Evolutionary conservation across 164 flowering plant species (phyloP).

Genomic region (Aristolochia californica): DNA sequence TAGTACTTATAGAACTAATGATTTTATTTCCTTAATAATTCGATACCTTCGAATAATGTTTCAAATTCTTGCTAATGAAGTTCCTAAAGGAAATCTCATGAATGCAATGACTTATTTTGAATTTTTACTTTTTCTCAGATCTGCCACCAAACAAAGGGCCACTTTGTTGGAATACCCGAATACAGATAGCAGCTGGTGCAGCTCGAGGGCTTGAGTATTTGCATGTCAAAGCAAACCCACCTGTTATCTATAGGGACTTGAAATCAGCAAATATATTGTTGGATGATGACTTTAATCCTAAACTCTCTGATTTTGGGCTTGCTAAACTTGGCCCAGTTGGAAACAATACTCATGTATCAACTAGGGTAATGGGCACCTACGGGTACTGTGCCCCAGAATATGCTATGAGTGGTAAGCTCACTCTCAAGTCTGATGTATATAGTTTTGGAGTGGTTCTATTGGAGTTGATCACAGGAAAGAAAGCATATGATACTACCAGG

Average conservation of each 20-base stretch:
- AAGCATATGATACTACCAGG: constrained; percentile 46
- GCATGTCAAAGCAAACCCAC: constrained; percentile 63
- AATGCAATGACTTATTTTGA: not conserved
- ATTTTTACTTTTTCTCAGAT: constrained; percentile 22
- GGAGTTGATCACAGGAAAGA: constrained; percentile 75
- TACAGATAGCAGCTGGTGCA: constrained; percentile 69
- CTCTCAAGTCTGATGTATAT: constrained; percentile 63
- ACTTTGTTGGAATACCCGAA: constrained; percentile 56
- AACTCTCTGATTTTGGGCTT: constrained; percentile 82
- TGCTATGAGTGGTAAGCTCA: constrained; percentile 66
- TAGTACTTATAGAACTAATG: too few relatives aligned
- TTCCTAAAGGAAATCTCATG: too few relatives aligned
- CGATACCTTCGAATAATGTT: too few relatives aligned
- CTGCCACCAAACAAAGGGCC: constrained; percentile 32
- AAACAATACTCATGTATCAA: constrained; percentile 68
- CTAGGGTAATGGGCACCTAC: constrained; percentile 73
- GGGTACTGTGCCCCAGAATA: constrained; percentile 82
- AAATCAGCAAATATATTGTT: constrained; percentile 76
- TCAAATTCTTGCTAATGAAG: too few relatives aligned
- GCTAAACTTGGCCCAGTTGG: constrained; percentile 88
- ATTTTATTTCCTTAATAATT: too few relatives aligned
- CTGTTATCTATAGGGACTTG: constrained; percentile 74
- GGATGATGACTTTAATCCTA: constrained; percentile 61
- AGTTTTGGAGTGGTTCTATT: constrained; percentile 78
- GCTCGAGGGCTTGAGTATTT: constrained; percentile 77